These are phyloP conservation scores for Apiotrichum laibachii DNA, from an alignment of 1,284 basidiomycete genomes.

Conservation along the genomic window DNA sequence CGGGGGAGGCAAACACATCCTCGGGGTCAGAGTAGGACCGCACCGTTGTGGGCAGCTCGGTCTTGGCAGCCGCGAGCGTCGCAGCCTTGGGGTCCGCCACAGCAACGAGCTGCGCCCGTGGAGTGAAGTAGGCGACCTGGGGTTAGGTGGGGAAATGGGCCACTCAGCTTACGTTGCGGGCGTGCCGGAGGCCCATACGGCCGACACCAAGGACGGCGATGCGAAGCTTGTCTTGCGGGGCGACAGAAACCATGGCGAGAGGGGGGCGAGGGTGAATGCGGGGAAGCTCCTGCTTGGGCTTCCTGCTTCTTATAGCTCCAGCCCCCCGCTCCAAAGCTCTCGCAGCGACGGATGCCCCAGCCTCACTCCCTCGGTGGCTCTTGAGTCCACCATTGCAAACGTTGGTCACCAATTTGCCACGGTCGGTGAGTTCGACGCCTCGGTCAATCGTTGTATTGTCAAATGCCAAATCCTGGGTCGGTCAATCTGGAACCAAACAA, in stretches of 20 bases:
- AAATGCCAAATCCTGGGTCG: background rate
- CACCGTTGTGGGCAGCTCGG: slow-evolving; percentile 15
- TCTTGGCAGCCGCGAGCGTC: slow-evolving; percentile 8
- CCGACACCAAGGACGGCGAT: slow-evolving; percentile 32
- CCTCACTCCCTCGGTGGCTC: background rate
- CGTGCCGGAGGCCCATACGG: slow-evolving; percentile 32
- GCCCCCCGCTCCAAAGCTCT: too few relatives aligned
- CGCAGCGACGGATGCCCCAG: too few relatives aligned
- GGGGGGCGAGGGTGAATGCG: background rate
- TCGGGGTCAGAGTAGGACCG: slow-evolving; percentile 6
- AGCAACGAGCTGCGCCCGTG: slow-evolving; percentile 30
- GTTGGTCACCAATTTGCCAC: background rate
- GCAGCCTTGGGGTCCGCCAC: slow-evolving; percentile 18
- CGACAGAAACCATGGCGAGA: background rate
- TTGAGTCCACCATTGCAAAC: background rate
- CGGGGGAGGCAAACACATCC: slow-evolving; percentile 14
- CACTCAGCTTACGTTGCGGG: slow-evolving; percentile 20
- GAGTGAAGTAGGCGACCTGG: slow-evolving; percentile 19
- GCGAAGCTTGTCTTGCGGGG: slow-evolving; percentile 11
- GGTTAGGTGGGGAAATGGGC: background rate
- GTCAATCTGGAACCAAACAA: too few relatives aligned
- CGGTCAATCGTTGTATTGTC: background rate
- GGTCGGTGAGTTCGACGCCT: background rate
- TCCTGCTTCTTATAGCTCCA: too few relatives aligned
- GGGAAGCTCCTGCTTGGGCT: too few relatives aligned